Evolutionary conservation across 306 rosid species (phyloP).

Genomic region (Quercus aquifolioides): DNA sequence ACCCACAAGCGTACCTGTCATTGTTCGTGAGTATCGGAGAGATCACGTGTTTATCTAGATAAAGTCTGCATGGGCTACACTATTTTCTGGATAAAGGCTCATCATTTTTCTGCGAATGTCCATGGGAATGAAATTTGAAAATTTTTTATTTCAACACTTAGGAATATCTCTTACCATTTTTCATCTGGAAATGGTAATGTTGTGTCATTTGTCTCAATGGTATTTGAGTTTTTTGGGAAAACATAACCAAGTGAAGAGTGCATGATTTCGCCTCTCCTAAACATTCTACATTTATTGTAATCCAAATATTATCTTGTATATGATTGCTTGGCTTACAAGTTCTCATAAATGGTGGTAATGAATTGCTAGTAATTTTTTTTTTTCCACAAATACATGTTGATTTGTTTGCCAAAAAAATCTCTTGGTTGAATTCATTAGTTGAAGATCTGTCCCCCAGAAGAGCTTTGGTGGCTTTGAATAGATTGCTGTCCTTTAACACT

Average conservation of each 20-base stretch:
- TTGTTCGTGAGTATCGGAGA: constrained; percentile 76
- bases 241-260: constrained; percentile 33
- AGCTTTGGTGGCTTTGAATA: not conserved
- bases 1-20: constrained; percentile 80
- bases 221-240: not conserved
- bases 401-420: not conserved
- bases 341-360: not conserved
- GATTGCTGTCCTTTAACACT: not conserved
- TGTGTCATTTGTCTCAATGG: not conserved
- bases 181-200: not conserved
- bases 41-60: constrained; percentile 44
- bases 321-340: constrained; percentile 3
- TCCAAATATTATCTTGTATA: not conserved
- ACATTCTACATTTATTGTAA: not conserved
- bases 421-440: not conserved
- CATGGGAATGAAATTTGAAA: not conserved
- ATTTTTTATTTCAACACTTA: not conserved
- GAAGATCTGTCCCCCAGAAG: not conserved
- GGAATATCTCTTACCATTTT: not conserved
- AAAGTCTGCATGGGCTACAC: not conserved
- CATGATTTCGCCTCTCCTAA: constrained; percentile 35
- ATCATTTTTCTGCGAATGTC: not conserved
- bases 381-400: not conserved
- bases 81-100: not conserved
- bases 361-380: not conserved